Base-by-base conservation (phyloP, 1,284 basidiomycete species). In the Thecaphora thlaspeos region DNA sequence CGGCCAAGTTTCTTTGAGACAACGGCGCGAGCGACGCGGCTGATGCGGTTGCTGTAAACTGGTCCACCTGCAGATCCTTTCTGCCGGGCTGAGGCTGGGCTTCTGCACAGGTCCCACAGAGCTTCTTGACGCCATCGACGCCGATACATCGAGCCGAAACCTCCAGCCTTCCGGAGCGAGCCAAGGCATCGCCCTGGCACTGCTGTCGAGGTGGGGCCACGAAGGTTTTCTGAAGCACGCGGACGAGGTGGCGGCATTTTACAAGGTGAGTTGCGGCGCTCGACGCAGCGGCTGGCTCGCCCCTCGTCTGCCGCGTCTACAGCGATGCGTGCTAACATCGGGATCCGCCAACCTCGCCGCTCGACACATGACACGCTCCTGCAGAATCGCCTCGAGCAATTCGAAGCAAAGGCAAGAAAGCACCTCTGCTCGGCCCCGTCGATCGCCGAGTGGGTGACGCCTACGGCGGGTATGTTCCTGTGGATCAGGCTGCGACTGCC, bases 41-140 rank as follows among this genome's bases (percentile, higher is more conserved):
- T n/a, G n/a, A n/a, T n/a, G n/a, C n/a, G n/a, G n/a, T n/a, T n/a
- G n/a, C n/a, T n/a, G n/a, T n/a, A n/a, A n/a, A n/a, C n/a, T n/a
- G n/a, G n/a, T n/a, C n/a, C n/a, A n/a, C n/a, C n/a, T n/a, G n/a
- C 95, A 96, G 81, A 69, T 76, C 52, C 47, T 77, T 19, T 68
- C 66, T 18, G 70, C 70, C 40, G 79, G 80, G 3, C 71, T 81
- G 61, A 69, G 80, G 12, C 43, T 91, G 63, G 92, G 91, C 12
- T 93, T 89, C 73, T 85, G 85, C 0, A 86, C 88, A 2, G 93
- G 90, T 0, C 91, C 93, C 10, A 83, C 82, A 44, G 80, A 82
- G 12, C 80, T 97, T 36, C 70, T 94, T 23, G 81, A 86, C 51
- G 86, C 86, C 2, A 88, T 96, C 45, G 86, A 92, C 75, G 78